phyloP scores from a whole-genome alignment of 495 filamentous ascomycete species.

The Daldinia concentrica region DNA sequence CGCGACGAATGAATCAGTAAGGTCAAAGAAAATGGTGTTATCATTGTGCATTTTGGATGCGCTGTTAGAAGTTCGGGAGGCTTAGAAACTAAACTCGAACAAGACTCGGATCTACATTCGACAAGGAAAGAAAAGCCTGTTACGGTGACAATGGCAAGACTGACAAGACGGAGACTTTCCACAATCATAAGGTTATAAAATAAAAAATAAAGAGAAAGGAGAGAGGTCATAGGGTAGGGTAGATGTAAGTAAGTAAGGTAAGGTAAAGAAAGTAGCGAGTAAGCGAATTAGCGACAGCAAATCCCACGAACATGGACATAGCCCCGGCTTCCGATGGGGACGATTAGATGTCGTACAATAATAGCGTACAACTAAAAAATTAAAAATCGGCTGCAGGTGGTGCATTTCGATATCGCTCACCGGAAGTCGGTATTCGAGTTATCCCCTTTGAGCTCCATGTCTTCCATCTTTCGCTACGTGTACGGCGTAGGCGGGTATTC shows the following conservation, averaged over 20 bases:
- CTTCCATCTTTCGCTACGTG: constrained; percentile 21
- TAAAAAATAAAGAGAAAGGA: neutral
- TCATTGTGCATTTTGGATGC: neutral
- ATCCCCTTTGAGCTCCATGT: neutral
- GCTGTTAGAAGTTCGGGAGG: neutral
- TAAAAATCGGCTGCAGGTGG: constrained; percentile 14
- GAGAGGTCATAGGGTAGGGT: neutral
- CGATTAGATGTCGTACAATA: neutral
- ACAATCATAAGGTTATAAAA: neutral
- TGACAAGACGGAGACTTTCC: neutral
- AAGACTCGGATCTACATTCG: neutral
- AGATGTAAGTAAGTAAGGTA: neutral
- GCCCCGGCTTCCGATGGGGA: constrained; percentile 29
- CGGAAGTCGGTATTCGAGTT: constrained; percentile 1
- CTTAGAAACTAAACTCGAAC: constrained; percentile 7
- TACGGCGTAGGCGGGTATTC: constrained; percentile 26
- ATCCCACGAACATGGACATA: constrained; percentile 35
- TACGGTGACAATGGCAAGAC: neutral
- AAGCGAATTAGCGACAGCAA: constrained; percentile 31
- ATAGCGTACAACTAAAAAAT: neutral
- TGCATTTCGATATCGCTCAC: constrained; percentile 1
- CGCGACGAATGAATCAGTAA: constrained; percentile 5
- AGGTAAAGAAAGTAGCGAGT: neutral
- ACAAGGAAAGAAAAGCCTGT: neutral
- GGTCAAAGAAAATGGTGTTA: neutral